These are phyloP conservation scores for Plectosphaerella cucumerina DNA, from an alignment of 2,329 filamentous ascomycete species.

Conservation along the genomic window DNA sequence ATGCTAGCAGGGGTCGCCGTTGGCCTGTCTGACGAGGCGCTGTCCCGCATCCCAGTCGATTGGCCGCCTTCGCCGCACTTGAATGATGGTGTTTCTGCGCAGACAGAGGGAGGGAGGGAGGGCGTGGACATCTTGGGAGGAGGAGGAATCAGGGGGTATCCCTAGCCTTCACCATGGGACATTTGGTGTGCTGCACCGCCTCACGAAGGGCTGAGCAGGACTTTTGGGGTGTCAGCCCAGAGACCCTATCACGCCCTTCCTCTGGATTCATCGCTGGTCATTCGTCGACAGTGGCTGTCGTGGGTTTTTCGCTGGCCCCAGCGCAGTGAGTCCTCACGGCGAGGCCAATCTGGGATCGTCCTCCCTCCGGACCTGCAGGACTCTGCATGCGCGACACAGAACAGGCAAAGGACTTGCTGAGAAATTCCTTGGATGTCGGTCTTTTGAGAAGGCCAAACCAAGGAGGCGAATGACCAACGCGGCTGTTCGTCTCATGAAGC, in stretches of 20 bases:
- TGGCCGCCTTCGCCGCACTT: neutral
- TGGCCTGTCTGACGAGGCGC: neutral
- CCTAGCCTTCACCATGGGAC: neutral
- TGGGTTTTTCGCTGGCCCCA: neutral
- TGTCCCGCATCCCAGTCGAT: neutral
- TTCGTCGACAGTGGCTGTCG: neutral
- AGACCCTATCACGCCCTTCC: neutral
- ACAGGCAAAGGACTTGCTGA: neutral
- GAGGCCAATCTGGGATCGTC: neutral
- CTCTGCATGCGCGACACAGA: neutral
- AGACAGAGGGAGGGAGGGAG: neutral
- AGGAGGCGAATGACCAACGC: neutral
- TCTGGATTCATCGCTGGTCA: neutral
- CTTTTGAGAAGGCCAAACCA: neutral
- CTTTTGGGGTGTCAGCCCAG: neutral
- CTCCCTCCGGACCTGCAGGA: neutral
- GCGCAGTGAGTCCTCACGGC: neutral
- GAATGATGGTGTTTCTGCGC: neutral
- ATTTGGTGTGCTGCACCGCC: neutral
- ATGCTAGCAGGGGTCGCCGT: neutral
- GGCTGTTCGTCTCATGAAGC: neutral
- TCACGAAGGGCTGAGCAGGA: neutral
- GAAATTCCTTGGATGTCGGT: neutral
- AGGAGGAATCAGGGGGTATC: neutral
- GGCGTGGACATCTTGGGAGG: neutral